Evolutionary conservation across 108 stramenopile species (phyloP), one percentile per base, ranked within the genome.

Genomic region (Schizochytrium sp.): DNA sequence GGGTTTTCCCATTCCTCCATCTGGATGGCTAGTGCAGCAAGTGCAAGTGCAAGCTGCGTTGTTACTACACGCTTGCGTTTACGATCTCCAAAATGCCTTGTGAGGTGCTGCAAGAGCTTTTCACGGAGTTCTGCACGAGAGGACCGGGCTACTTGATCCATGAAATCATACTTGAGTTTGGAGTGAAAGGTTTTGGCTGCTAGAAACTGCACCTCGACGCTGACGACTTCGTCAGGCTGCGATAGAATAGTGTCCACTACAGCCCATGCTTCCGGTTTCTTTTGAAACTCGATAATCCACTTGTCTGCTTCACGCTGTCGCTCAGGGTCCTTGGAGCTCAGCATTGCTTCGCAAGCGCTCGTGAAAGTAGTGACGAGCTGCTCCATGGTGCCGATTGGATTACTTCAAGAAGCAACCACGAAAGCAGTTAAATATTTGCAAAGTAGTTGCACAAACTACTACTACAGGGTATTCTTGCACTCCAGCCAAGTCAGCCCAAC

Each of bases 151-250:
- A 83, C 3, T 53, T 83, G 76, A 1, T 83, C 76, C 76, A 10
- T 42, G 1, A 83, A 83, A 53, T 83, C 76, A 53, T 55, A 83
- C 15, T 53, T 17, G 0, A 83, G 19, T 28, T 83, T 83, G 15
- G 76, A 55, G 76, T 83, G 76, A 28, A 83, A 83, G 76, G 76
- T 83, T 53, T 83, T 83, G 76, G 76, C 76, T 13, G 76, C 76
- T 53, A 83, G 47, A 83, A 83, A 83, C 15, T 69, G 64, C 2
- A 69, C 28, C 50, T 49, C 76, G 50, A 83, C 47, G 76, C 53
- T 83, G 17, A 83, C 10, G 50, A n/a, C 50, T 56, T 49, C 53
- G 28, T 83, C 47, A 2, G 50, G 50, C 53, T 55, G 47, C 50
- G 10, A 47, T 8, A 83, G 76, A 8, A 83, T 13, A n/a, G 5